phyloP scores from a whole-genome alignment of 176 grass and related monocot species.

The Triticum urartu region DNA sequence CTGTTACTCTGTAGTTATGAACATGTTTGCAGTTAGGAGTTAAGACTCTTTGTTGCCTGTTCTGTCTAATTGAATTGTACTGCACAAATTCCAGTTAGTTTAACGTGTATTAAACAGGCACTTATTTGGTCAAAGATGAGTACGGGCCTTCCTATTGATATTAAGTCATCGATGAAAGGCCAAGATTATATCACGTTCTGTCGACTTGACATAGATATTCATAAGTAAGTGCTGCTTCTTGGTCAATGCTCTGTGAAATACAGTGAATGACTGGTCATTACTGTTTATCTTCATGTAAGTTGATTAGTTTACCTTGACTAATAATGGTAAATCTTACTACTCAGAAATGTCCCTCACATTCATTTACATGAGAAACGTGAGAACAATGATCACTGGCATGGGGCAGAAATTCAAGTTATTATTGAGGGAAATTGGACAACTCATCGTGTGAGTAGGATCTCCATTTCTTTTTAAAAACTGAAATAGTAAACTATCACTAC shows the following conservation, averaged over 20 bases:
- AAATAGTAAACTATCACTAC: slow-evolving; percentile 15
- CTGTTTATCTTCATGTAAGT: slow-evolving; percentile 16
- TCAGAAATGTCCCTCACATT: slow-evolving; percentile 96
- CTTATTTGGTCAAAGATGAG: slow-evolving; percentile 99
- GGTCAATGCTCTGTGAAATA: slow-evolving; percentile 2
- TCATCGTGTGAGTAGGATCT: slow-evolving; percentile 68
- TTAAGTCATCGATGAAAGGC: slow-evolving; percentile 77
- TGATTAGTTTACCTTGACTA: slow-evolving; percentile 21
- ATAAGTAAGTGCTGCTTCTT: slow-evolving; percentile 58
- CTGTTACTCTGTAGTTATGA: background rate
- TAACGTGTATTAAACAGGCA: slow-evolving; percentile 68
- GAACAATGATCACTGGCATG: slow-evolving; percentile 82
- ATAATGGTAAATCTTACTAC: slow-evolving; percentile 37
- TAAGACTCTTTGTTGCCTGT: background rate
- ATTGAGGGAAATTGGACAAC: slow-evolving; percentile 99
- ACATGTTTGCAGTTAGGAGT: slow-evolving; percentile 4
- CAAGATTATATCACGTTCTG: slow-evolving; percentile 85
- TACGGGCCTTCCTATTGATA: slow-evolving; percentile 96
- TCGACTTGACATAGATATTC: slow-evolving; percentile 93
- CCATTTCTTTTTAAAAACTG: background rate
- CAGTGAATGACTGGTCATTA: slow-evolving; percentile 16
- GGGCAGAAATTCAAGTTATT: slow-evolving; percentile 95
- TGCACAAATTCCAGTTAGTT: background rate
- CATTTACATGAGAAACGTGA: slow-evolving; percentile 95
- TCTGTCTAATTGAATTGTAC: slow-evolving; percentile 8